phyloP scores from a whole-genome alignment of 129 eudicot genomes.

The Sambucus nigra region DNA sequence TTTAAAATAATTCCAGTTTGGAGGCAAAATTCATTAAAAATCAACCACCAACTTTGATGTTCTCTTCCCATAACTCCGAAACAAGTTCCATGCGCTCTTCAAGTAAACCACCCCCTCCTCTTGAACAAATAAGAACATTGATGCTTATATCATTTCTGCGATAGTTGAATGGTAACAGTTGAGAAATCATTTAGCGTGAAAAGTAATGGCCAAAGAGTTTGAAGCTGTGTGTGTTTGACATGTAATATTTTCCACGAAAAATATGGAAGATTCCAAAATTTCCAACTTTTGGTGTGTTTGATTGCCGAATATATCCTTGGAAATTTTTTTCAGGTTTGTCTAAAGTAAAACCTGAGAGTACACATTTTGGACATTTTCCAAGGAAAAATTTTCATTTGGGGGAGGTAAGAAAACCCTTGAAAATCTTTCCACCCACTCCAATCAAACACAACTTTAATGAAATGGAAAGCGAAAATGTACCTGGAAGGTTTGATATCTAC shows the following conservation, averaged over 20 bases:
- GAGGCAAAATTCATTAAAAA: background rate
- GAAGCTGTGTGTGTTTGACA: too few relatives aligned
- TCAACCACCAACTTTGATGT: constrained; percentile 45
- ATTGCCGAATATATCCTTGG: too few relatives aligned
- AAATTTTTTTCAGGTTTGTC: background rate
- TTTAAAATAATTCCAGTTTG: background rate
- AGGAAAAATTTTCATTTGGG: too few relatives aligned
- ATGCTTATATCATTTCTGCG: constrained; percentile 46
- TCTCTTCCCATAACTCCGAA: constrained; percentile 76
- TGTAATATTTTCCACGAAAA: too few relatives aligned
- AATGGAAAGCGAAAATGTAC: constrained; percentile 36
- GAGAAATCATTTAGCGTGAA: background rate
- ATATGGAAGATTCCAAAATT: too few relatives aligned
- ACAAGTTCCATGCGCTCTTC: constrained; percentile 90
- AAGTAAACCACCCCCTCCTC: constrained; percentile 95
- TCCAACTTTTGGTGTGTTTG: too few relatives aligned
- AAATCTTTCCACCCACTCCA: too few relatives aligned
- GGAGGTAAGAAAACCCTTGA: too few relatives aligned
- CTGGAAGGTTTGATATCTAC: constrained; percentile 52
- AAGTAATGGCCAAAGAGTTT: background rate
- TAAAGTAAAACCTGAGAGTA: too few relatives aligned
- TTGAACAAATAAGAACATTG: constrained; percentile 76
- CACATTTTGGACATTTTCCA: too few relatives aligned
- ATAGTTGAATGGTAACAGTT: background rate
- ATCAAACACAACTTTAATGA: too few relatives aligned